Conservation (phyloP, 2,329 filamentous ascomycete species). For the Talaromyces sp. region DNA sequence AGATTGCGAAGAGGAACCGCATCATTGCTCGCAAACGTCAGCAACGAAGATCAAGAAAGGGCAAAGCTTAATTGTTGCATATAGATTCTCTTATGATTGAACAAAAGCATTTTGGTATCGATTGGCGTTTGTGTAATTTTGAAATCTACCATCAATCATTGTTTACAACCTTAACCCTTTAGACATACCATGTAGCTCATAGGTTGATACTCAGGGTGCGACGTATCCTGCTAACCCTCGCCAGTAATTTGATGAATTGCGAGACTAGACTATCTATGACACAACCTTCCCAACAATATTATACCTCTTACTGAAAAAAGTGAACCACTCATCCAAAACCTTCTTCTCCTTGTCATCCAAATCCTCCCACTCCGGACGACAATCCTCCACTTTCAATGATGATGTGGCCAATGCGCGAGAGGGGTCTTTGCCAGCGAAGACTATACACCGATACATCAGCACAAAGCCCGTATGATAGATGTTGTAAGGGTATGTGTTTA, state of each 20-base stretch:
- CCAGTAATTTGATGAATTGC: background rate
- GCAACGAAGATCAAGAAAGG: conserved; percentile 65
- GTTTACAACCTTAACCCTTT: too few relatives aligned
- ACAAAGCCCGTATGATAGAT: background rate
- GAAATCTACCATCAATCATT: background rate
- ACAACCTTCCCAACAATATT: conserved; percentile 62
- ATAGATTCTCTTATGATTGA: background rate
- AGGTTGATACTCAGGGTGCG: background rate
- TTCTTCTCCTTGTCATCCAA: conserved; percentile 80
- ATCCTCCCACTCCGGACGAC: conserved; percentile 75
- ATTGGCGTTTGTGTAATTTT: background rate
- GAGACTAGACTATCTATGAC: conserved; percentile 27
- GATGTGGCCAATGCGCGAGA: conserved; percentile 87
- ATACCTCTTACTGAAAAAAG: conserved; percentile 95
- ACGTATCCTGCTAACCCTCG: background rate
- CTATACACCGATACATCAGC: conserved; percentile 47
- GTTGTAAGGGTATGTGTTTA: conserved; percentile 39
- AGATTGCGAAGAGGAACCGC: conserved; percentile 63
- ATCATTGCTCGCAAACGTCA: conserved; percentile 84
- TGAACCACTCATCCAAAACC: conserved; percentile 86
- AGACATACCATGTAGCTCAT: background rate
- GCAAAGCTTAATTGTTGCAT: conserved; percentile 33
- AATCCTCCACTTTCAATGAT: conserved; percentile 82
- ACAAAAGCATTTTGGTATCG: background rate
- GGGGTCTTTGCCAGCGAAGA: conserved; percentile 93